phyloP scores from a whole-genome alignment of 345 rosid genomes.

The Aegle marmelos region DNA sequence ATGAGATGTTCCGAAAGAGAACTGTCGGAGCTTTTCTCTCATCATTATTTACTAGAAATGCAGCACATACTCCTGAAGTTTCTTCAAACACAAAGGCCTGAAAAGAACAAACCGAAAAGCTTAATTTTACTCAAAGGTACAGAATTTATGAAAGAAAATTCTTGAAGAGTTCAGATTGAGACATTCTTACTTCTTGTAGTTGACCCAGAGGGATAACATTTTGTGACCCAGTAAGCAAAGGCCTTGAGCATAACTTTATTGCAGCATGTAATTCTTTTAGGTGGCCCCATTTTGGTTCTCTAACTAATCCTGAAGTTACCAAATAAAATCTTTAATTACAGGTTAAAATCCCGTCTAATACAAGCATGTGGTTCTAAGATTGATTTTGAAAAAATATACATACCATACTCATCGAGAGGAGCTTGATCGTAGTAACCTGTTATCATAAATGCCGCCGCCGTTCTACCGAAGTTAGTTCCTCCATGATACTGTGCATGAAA shows the following conservation, averaged over 20 bases:
- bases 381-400: background rate
- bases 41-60: constrained; percentile 39
- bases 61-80: constrained; percentile 32
- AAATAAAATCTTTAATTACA: background rate
- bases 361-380: background rate
- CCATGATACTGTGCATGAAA: constrained; percentile 43
- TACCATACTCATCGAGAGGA: constrained; percentile 61
- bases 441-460: constrained; percentile 37
- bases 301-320: constrained; percentile 31
- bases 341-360: background rate
- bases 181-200: constrained; percentile 34
- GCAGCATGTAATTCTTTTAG: constrained; percentile 44
- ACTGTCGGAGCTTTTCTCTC: constrained; percentile 7
- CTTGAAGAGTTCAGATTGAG: background rate
- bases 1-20: constrained; percentile 25
- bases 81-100: constrained; percentile 31
- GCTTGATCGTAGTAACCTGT: constrained; percentile 59
- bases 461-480: constrained; percentile 60
- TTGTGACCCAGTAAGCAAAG: constrained; percentile 35
- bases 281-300: constrained; percentile 58
- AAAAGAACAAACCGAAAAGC: constrained; percentile 11
- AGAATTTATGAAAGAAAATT: background rate
- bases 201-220: constrained; percentile 23
- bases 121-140: background rate
- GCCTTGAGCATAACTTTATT: constrained; percentile 32